Conservation (phyloP, 352 stramenopile species). For the Pythium utonaiense region DNA sequence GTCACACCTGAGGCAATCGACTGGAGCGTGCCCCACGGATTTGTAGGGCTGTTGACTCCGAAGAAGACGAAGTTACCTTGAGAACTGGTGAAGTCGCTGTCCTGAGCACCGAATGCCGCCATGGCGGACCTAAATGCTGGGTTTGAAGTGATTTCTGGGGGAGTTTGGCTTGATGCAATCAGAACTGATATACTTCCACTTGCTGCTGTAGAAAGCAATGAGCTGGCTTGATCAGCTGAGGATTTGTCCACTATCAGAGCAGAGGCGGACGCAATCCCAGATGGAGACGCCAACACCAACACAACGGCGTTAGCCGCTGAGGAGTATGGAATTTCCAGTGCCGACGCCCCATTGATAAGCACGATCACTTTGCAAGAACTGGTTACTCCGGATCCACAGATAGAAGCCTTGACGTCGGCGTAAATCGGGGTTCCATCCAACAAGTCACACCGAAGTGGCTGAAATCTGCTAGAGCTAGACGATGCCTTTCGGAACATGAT, state of each 20-base stretch:
- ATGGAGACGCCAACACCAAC: constrained; percentile 8
- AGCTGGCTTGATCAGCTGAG: constrained; percentile 1
- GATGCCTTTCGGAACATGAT: constrained; percentile 41
- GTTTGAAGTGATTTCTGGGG: background rate
- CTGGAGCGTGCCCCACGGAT: constrained; percentile 15
- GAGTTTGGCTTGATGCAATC: constrained; percentile 20
- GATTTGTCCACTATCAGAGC: background rate
- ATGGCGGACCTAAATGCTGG: constrained; percentile 12
- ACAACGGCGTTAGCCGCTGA: constrained; percentile 15
- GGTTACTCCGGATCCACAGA: constrained; percentile 23
- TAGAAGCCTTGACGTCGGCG: constrained; percentile 27
- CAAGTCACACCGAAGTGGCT: constrained; percentile 44
- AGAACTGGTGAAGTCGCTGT: constrained; percentile 7
- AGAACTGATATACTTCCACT: constrained; percentile 21
- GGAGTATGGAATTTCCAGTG: constrained; percentile 6
- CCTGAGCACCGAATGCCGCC: constrained; percentile 12
- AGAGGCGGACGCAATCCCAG: background rate
- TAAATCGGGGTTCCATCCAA: constrained; percentile 42
- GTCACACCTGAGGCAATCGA: background rate
- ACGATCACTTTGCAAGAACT: constrained; percentile 21
- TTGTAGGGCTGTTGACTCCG: constrained; percentile 15
- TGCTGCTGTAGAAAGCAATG: constrained; percentile 5
- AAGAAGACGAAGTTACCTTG: constrained; percentile 26
- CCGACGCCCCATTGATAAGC: constrained; percentile 12
- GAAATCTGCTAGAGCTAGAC: constrained; percentile 11